Conservation (phyloP, 345 rosid genomes). For the Acer yangbiense region DNA sequence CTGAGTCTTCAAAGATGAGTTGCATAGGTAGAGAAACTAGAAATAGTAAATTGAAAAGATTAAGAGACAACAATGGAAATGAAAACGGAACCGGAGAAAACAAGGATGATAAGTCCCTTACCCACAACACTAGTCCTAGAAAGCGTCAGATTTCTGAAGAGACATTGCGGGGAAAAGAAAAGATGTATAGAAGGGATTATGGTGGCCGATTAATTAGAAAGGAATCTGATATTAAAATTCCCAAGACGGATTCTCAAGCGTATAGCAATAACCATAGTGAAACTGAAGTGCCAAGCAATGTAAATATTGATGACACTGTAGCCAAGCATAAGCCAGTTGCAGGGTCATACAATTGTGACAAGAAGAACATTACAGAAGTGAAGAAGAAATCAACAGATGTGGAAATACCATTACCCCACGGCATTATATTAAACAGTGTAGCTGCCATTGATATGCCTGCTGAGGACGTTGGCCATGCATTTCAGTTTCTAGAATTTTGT, state of each 20-base stretch:
- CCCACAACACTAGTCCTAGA: constrained; percentile 9
- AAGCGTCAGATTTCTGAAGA: constrained; percentile 20
- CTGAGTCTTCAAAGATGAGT: background rate
- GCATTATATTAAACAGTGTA: constrained; percentile 44
- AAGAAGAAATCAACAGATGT: constrained; percentile 7
- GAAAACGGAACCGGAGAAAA: background rate
- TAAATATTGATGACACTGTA: constrained; percentile 18
- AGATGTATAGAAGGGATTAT: background rate
- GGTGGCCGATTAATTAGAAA: constrained; percentile 11
- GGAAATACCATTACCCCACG: constrained; percentile 49
- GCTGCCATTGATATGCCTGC: constrained; percentile 61
- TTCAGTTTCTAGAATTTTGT: constrained; percentile 82
- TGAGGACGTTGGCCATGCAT: constrained; percentile 59
- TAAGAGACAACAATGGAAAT: background rate
- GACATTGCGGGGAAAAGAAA: constrained; percentile 15
- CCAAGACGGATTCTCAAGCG: background rate
- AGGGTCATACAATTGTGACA: background rate
- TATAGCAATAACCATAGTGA: background rate
- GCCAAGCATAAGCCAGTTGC: constrained; percentile 9
- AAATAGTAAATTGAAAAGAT: background rate
- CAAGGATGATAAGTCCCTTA: background rate
- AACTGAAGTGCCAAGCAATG: constrained; percentile 11
- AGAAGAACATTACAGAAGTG: constrained; percentile 5
- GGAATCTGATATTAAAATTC: background rate
- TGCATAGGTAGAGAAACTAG: constrained; percentile 1